Evolutionary conservation across 2,329 filamentous ascomycete genomes (phyloP).

Genomic region (Phaeomoniella chlamydospora): DNA sequence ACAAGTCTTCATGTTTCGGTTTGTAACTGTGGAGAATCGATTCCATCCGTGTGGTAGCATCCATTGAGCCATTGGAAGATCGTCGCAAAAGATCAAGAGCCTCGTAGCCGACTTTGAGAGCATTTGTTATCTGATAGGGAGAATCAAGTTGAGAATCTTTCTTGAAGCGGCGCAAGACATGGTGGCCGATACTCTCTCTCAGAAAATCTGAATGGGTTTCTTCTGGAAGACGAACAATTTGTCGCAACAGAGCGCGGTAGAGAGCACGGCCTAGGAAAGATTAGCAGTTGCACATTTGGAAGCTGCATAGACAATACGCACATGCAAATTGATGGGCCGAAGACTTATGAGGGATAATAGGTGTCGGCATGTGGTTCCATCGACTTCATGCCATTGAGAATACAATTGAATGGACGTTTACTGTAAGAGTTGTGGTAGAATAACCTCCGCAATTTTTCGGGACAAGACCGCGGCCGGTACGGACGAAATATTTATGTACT

Average conservation of each 20-base stretch:
- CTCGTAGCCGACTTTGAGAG: conserved; percentile 26
- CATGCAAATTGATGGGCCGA: conserved; percentile 29
- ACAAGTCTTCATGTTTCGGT: conserved; percentile 2
- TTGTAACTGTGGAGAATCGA: conserved; percentile 4
- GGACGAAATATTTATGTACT: background rate
- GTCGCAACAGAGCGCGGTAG: conserved; percentile 28
- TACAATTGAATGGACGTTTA: background rate
- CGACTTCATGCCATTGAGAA: conserved; percentile 1
- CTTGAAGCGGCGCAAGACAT: conserved; percentile 21
- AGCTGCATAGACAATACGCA: conserved; percentile 10
- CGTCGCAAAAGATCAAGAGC: conserved; percentile 9
- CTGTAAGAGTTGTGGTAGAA: background rate
- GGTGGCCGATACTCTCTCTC: conserved; percentile 3
- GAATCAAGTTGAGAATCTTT: conserved; percentile 22
- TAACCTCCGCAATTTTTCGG: background rate
- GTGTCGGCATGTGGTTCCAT: conserved; percentile 20
- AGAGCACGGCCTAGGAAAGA: conserved; percentile 22
- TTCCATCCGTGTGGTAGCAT: conserved; percentile 4
- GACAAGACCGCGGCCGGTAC: background rate
- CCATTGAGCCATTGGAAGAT: conserved; percentile 3
- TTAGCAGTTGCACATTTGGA: background rate
- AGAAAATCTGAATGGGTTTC: conserved; percentile 7
- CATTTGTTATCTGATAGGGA: conserved; percentile 21
- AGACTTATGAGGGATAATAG: conserved; percentile 18
- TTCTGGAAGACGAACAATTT: conserved; percentile 19